phyloP scores from a whole-genome alignment of 306 rosid genomes.

The Glycine soja region DNA sequence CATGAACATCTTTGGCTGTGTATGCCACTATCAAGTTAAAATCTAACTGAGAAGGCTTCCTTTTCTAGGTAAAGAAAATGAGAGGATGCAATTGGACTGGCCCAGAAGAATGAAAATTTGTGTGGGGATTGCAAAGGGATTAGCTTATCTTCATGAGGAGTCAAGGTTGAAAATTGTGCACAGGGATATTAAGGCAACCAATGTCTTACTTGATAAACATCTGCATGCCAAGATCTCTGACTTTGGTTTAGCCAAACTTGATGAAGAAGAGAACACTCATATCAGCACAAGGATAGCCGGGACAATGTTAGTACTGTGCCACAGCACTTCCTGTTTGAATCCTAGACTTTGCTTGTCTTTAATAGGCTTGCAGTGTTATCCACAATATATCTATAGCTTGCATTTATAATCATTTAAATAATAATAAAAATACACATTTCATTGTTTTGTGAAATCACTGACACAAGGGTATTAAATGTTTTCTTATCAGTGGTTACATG shows the following conservation, averaged over 20 bases:
- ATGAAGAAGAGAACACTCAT: conserved; percentile 86
- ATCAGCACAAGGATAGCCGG: conserved; percentile 89
- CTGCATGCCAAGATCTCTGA: conserved; percentile 88
- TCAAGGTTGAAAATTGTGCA: conserved; percentile 88
- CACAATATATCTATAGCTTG: not conserved
- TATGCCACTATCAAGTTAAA: conserved; percentile 4
- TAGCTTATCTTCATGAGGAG: conserved; percentile 88
- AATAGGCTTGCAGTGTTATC: not conserved
- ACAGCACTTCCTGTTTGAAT: conserved; percentile 14
- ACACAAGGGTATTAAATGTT: conserved; percentile 25
- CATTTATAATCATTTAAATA: conserved; percentile 11
- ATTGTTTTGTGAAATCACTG: conserved; percentile 21
- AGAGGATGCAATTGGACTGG: conserved; percentile 73
- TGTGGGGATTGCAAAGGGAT: conserved; percentile 75
- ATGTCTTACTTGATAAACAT: conserved; percentile 77
- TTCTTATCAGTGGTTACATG: conserved; percentile 79
- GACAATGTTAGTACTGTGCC: conserved; percentile 66
- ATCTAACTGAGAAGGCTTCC: conserved; percentile 3
- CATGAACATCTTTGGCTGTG: conserved; percentile 28
- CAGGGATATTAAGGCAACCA: conserved; percentile 89
- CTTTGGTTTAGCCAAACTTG: conserved; percentile 91
- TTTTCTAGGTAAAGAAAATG: conserved; percentile 57
- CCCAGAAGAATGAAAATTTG: conserved; percentile 69
- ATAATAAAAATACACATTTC: conserved; percentile 7
- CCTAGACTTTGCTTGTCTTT: not conserved